These are phyloP conservation scores for Aspergillus mulundensis DNA, from an alignment of 495 filamentous ascomycete species.

Conservation along the genomic window DNA sequence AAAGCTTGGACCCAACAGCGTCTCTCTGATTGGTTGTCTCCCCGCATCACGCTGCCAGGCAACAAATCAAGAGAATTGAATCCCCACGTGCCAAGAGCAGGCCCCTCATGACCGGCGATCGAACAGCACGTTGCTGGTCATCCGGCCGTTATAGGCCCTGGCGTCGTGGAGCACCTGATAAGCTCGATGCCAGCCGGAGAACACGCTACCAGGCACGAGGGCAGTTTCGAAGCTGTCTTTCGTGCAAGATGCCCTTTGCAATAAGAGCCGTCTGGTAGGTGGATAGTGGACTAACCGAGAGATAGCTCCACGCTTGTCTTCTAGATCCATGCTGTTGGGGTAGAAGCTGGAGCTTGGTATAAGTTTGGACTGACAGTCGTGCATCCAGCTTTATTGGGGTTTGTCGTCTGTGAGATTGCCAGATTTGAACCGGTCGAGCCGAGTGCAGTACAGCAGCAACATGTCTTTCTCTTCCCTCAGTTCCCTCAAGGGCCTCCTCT, in stretches of 20 bases:
- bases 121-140: conserved; percentile 35
- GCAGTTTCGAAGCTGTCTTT: neutral
- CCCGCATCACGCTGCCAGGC: neutral
- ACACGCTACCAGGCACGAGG: neutral
- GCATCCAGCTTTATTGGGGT: neutral
- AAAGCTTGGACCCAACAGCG: neutral
- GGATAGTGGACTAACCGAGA: neutral
- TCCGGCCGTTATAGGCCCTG: conserved; percentile 29
- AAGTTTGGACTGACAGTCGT: neutral
- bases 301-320: neutral
- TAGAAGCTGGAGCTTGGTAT: neutral
- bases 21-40: neutral
- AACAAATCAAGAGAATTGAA: conserved; percentile 24
- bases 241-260: neutral
- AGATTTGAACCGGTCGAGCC: neutral
- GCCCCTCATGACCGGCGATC: conserved; percentile 16
- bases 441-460: neutral
- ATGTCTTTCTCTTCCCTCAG: conserved; percentile 39
- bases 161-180: conserved; percentile 17
- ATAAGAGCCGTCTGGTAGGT: conserved; percentile 8
- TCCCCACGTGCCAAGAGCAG: conserved; percentile 33
- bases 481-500: conserved; percentile 34
- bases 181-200: conserved; percentile 3
- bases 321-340: neutral
- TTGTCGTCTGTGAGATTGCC: neutral